Percentiles rank a stretch among this genome's conserved stretches.
Conservation (phyloP, 257 asterid genomes). For the Vinca minor region DNA sequence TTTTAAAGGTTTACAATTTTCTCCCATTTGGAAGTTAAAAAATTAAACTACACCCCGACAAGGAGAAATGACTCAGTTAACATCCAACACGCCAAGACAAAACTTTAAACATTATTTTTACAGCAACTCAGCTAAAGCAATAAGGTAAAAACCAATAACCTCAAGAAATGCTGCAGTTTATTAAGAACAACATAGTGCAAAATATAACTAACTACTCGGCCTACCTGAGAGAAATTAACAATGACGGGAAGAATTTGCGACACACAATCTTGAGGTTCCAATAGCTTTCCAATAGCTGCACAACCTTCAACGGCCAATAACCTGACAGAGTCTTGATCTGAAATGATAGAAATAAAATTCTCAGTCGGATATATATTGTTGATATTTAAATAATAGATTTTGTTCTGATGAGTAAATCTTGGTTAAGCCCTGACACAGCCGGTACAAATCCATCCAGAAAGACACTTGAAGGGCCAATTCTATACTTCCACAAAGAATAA, state of each 20-base stretch:
- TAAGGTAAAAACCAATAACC: neutral
- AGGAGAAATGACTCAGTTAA: no score
- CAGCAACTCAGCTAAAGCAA: neutral
- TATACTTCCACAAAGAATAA: neutral
- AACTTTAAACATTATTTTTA: neutral
- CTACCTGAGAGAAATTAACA: conserved; percentile 37
- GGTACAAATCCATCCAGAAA: neutral
- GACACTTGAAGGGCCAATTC: neutral
- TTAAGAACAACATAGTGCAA: neutral
- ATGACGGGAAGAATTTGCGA: conserved; percentile 36
- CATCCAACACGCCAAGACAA: no score
- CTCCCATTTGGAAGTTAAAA: no score
- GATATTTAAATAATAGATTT: neutral
- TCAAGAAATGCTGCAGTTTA: neutral
- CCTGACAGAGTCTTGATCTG: conserved; percentile 44
- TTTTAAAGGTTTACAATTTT: no score
- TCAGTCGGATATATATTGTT: neutral
- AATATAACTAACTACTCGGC: neutral
- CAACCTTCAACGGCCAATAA: conserved; percentile 38
- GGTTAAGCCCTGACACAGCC: neutral
- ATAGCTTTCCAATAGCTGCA: conserved; percentile 35
- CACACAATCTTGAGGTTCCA: conserved; percentile 37
- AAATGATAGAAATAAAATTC: neutral
- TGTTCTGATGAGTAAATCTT: neutral
- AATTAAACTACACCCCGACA: no score